Percentiles rank a stretch among this genome's conserved stretches.
Evolutionary conservation across 2,329 filamentous ascomycete species (phyloP).

Genomic region (Aspergillus puulaauensis): DNA sequence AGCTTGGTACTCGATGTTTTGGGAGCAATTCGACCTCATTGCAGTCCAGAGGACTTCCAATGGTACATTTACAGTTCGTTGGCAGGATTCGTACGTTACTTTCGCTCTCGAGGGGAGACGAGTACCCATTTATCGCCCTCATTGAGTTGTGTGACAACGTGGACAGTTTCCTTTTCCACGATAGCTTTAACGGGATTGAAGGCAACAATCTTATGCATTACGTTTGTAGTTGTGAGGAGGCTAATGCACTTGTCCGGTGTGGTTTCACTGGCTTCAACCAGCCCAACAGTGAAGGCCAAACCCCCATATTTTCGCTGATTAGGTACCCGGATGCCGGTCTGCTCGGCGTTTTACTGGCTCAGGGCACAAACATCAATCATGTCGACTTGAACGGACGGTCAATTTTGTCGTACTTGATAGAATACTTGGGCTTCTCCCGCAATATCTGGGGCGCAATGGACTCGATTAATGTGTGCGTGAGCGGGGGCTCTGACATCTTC

Average conservation of each 20-base stretch:
- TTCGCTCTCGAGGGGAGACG: rapidly evolving
- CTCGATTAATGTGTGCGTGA: background rate
- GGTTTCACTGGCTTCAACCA: background rate
- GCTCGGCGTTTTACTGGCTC: background rate
- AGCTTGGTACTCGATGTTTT: too few species aligned
- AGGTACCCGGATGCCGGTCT: background rate
- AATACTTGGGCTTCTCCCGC: too few species aligned
- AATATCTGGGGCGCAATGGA: background rate
- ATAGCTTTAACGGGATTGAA: rapidly evolving
- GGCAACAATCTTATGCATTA: background rate
- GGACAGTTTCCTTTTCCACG: background rate
- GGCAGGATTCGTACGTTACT: rapidly evolving
- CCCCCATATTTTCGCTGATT: too few species aligned
- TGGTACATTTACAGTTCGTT: background rate
- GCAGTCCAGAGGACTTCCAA: background rate
- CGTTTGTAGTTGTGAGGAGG: background rate
- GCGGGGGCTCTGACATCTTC: background rate
- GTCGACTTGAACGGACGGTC: background rate
- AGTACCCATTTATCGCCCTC: background rate
- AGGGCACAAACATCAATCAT: background rate
- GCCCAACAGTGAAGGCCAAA: background rate
- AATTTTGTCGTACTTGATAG: background rate
- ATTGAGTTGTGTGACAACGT: background rate
- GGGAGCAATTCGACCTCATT: too few species aligned
- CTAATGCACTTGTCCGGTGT: background rate